Evolutionary conservation across 441 rosid genomes (phyloP), one percentile per base, ranked within the genome.

Genomic region (Aquilaria agallochum): DNA sequence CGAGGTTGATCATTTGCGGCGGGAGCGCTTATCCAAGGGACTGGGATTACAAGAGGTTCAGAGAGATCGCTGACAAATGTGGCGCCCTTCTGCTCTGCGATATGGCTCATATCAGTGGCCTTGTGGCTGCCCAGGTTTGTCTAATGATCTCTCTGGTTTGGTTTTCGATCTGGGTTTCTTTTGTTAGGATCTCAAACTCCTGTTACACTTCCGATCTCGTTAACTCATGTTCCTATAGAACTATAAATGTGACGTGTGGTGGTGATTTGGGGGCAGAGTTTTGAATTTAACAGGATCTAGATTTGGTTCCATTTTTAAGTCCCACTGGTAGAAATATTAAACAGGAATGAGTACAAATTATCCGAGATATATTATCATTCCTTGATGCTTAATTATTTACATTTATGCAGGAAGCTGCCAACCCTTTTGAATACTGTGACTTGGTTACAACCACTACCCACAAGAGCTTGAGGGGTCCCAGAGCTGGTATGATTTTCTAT

Each of bases 41-140:
- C 62, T 95, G 99, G 99, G 96, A 95, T 72, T 95, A 91, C 68
- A 83, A 81, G 42, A 84, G 68, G 71, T 84, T 95, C 36, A 84
- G 87, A 72, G 67, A 82, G 20, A 57, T 91, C 50, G 99, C 99
- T 11, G 92, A 95, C 48, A 95, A 89, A 76, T 83, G 88, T 51
- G 97, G 97, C 51, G 96, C 97, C 32, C 88, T 95, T 20, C 73
- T 95, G 89, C 92, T 95, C 11, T 91, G 97, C 58, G 99, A 95
- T 53, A 95, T 95, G 99, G 99, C 99, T 78, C 99, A 95, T 74
- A 91, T 91, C 64, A 95, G 99, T 67, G 99, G 99, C 55, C 99
- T 95, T 53, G 96, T 95, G 64, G 96, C 99, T 73, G 99, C 99
- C 74, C 88, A 91, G 99, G 99, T 94, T 76, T 66, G 9, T 60